Conservation (phyloP, 2,329 filamentous ascomycete genomes). For the Seiridium cupressi region DNA sequence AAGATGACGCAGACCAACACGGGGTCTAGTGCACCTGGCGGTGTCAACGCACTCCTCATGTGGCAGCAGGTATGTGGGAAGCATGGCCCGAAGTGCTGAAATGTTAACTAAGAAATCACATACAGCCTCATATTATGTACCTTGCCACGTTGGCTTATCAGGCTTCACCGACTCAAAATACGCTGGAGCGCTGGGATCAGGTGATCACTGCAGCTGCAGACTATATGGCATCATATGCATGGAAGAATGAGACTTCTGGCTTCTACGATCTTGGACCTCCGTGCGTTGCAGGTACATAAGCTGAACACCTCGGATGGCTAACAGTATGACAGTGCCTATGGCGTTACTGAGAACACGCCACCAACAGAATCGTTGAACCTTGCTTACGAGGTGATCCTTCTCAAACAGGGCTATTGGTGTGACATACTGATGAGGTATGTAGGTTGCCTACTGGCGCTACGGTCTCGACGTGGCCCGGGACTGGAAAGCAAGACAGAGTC, state of each 20-base stretch:
- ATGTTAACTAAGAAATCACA: not conserved
- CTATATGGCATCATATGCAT: slow-evolving; percentile 30
- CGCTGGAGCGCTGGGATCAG: slow-evolving; percentile 22
- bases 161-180: slow-evolving; percentile 20
- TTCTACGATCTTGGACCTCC: slow-evolving; percentile 44
- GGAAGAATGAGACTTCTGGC: slow-evolving; percentile 26
- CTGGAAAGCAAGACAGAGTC: slow-evolving; percentile 40
- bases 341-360: slow-evolving; percentile 48
- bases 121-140: slow-evolving; percentile 42
- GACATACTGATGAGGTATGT: not conserved
- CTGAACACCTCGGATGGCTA: too few species aligned
- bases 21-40: slow-evolving; percentile 44
- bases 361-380: slow-evolving; percentile 45
- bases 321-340: slow-evolving; percentile 34
- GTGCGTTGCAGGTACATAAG: not conserved
- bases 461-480: slow-evolving; percentile 40
- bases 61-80: slow-evolving; percentile 38
- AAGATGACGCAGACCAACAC: slow-evolving; percentile 48
- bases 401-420: not conserved
- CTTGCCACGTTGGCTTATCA: slow-evolving; percentile 27
- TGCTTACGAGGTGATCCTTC: slow-evolving; percentile 38
- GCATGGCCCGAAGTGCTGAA: too few species aligned
- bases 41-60: slow-evolving; percentile 48
- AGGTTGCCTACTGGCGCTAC: slow-evolving; percentile 47
- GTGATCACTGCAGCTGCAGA: slow-evolving; percentile 25